Conservation (phyloP, 371 early-diverging fungal genomes). For the Rhizopus stolonifer region DNA sequence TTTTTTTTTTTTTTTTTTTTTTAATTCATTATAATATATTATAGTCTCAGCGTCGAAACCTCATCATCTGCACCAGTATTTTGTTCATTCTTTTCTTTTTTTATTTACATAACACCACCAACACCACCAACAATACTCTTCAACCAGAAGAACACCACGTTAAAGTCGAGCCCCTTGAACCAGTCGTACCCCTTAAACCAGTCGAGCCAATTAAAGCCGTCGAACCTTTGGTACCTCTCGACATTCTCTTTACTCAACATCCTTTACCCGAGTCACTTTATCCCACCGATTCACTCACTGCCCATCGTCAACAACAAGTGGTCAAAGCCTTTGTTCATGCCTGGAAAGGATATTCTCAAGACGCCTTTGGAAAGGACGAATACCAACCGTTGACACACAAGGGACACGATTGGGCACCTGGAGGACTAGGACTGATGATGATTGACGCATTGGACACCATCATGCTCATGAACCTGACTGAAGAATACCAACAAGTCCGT, state of each 20-base stretch:
- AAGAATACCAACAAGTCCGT: constrained; percentile 71
- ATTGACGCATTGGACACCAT: constrained; percentile 87
- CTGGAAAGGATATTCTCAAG: constrained; percentile 76
- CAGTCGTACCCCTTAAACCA: no score
- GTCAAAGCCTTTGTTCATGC: constrained; percentile 64
- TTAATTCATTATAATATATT: neutral
- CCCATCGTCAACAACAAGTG: constrained; percentile 47
- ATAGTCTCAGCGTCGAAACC: neutral
- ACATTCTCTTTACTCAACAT: constrained; percentile 27
- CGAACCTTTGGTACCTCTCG: neutral
- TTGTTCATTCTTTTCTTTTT: neutral
- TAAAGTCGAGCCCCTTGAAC: no score
- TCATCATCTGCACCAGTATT: neutral
- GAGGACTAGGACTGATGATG: constrained; percentile 76
- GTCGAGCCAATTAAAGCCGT: no score
- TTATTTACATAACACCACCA: neutral
- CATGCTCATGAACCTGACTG: constrained; percentile 73
- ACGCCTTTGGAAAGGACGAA: constrained; percentile 86
- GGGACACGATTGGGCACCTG: constrained; percentile 52
- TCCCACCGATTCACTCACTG: constrained; percentile 18
- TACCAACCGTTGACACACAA: constrained; percentile 70
- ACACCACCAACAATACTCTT: neutral
- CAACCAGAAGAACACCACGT: neutral
- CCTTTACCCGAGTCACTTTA: constrained; percentile 21
- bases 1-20: no score